phyloP scores from a whole-genome alignment of 208 protist genomes.

The Tetramitus jugosus region DNA sequence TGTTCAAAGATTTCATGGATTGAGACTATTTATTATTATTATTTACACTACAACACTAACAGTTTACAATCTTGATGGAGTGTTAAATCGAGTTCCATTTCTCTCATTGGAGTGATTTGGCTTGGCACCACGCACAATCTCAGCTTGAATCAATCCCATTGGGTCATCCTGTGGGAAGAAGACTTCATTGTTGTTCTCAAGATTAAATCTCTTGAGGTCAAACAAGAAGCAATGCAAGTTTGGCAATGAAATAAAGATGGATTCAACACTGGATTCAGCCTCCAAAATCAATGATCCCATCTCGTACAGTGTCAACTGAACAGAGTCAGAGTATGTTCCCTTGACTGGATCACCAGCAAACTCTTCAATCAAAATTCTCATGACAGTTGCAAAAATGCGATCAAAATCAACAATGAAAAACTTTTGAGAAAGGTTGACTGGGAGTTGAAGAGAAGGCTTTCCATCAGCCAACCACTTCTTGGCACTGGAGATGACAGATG shows the following conservation, averaged over 20 bases:
- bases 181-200: conserved; percentile 38
- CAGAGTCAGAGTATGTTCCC: conserved; percentile 34
- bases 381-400: conserved; percentile 36
- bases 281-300: background rate
- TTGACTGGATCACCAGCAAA: conserved; percentile 24
- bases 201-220: conserved; percentile 31
- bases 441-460: background rate
- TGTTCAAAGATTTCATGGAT: no score
- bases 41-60: no score
- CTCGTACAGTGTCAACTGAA: conserved; percentile 40
- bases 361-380: conserved; percentile 20
- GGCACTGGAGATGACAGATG: no score
- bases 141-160: conserved; percentile 38
- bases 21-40: no score
- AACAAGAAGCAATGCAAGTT: conserved; percentile 5
- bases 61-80: no score
- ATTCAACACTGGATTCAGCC: background rate
- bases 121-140: background rate
- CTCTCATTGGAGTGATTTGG: no score
- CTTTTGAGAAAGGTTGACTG: no score
- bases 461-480: background rate
- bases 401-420: no score
- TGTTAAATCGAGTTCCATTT: no score
- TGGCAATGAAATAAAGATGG: background rate
- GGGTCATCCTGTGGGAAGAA: conserved; percentile 42